These are phyloP conservation scores for Lachnellula cervina DNA, from an alignment of 2,329 filamentous ascomycete genomes.

Conservation along the genomic window DNA sequence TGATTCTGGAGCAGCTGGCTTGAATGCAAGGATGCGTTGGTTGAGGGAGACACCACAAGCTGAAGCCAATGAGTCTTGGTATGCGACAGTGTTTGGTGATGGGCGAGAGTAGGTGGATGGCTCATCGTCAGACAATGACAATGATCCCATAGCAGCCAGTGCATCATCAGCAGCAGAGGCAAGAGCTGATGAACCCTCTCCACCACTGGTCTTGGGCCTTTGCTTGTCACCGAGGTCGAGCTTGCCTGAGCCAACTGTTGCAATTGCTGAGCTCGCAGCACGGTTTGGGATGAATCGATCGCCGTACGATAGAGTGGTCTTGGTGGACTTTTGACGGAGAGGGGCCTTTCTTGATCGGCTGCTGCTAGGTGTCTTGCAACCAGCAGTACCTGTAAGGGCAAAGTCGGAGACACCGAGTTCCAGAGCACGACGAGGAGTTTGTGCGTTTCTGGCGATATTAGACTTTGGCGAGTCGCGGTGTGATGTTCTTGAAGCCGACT, in stretches of 20 bases:
- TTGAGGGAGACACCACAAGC: conserved; percentile 91
- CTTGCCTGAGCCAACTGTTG: conserved; percentile 78
- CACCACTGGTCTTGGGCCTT: conserved; percentile 64
- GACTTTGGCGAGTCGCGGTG: conserved; percentile 92
- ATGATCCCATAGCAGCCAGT: conserved; percentile 70
- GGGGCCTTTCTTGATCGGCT: conserved; percentile 51
- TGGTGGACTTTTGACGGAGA: conserved; percentile 52
- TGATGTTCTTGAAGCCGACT: conserved; percentile 58
- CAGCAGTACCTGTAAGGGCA: conserved; percentile 74
- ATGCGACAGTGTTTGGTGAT: conserved; percentile 82
- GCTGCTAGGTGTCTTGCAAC: conserved; percentile 58
- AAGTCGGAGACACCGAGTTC: conserved; percentile 93
- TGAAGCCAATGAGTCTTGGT: conserved; percentile 83
- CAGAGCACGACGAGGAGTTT: conserved; percentile 74
- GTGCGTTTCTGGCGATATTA: conserved; percentile 74
- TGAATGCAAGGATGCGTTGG: conserved; percentile 95
- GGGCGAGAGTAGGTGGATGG: conserved; percentile 67
- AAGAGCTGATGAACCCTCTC: conserved; percentile 70
- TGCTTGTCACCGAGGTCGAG: conserved; percentile 66
- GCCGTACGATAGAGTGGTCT: conserved; percentile 75
- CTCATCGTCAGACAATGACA: conserved; percentile 68
- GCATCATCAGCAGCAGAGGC: conserved; percentile 70
- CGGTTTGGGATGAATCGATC: conserved; percentile 98
- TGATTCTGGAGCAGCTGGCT: conserved; percentile 95
- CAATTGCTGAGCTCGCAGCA: conserved; percentile 79